Conservation (phyloP, 345 rosid genomes). For the Brassica cretica region DNA sequence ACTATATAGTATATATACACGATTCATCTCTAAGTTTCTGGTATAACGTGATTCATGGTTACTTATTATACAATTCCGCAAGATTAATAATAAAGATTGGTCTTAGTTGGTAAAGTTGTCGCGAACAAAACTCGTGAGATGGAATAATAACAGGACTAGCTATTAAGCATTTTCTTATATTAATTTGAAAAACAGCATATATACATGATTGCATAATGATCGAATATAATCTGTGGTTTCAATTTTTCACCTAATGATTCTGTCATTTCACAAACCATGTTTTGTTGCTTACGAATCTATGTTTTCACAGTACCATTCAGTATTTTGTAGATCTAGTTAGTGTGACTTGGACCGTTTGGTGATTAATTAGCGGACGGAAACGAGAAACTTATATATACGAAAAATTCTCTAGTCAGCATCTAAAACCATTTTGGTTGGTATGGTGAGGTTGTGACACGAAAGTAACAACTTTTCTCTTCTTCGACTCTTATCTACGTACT, state of each 20-base stretch:
- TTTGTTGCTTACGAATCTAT: neutral
- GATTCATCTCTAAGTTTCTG: neutral
- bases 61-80: neutral
- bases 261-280: neutral
- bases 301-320: neutral
- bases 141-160: neutral
- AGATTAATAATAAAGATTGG: neutral
- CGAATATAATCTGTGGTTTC: neutral
- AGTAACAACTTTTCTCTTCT: conserved; percentile 19
- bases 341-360: neutral
- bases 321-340: neutral
- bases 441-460: conserved; percentile 36
- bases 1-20: neutral
- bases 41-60: neutral
- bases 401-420: neutral
- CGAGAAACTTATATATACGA: neutral
- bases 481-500: conserved; percentile 11
- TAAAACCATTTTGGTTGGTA: conserved; percentile 14
- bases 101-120: neutral
- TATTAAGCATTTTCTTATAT: neutral
- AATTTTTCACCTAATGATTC: neutral
- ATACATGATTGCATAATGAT: neutral
- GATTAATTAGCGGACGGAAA: conserved; percentile 18
- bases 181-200: neutral
- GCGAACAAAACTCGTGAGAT: neutral